These are phyloP conservation scores for Picochlorum sp. DNA, from an alignment of 139 green algal species.

Conservation along the genomic window DNA sequence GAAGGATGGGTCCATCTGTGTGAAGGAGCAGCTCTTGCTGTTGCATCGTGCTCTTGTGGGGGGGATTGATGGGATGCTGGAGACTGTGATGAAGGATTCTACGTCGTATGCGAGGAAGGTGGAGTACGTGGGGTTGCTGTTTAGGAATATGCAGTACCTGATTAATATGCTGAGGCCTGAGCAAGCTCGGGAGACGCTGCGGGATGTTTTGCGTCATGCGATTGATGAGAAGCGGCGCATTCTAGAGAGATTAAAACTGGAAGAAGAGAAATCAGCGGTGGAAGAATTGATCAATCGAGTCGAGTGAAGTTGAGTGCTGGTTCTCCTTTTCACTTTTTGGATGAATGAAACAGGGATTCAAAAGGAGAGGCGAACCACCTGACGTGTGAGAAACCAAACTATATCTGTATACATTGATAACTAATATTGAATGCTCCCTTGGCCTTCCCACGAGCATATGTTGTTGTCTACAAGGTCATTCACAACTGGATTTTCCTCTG, in stretches of 20 bases:
- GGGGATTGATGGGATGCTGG: slow-evolving; percentile 43
- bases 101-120: slow-evolving; percentile 32
- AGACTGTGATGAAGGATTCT: slow-evolving; percentile 39
- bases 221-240: slow-evolving; percentile 1
- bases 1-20: slow-evolving; percentile 33
- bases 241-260: not conserved
- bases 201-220: slow-evolving; percentile 5
- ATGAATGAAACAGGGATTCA: too few species aligned
- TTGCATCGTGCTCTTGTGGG: slow-evolving; percentile 54
- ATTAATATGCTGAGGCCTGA: slow-evolving; percentile 48
- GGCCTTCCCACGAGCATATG: too few species aligned
- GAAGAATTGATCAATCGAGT: too few species aligned
- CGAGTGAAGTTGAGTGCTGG: too few species aligned
- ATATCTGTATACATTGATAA: too few species aligned
- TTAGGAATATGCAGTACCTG: slow-evolving; percentile 59
- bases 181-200: slow-evolving; percentile 37
- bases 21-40: slow-evolving; percentile 36
- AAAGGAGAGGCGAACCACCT: too few species aligned
- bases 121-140: slow-evolving; percentile 37
- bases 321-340: too few species aligned
- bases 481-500: not conserved
- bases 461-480: too few species aligned
- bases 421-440: too few species aligned
- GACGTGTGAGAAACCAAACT: too few species aligned
- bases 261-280: not conserved